These are phyloP conservation scores for Alternaria consortialis DNA, from an alignment of 2,329 filamentous ascomycete genomes.

Conservation along the genomic window DNA sequence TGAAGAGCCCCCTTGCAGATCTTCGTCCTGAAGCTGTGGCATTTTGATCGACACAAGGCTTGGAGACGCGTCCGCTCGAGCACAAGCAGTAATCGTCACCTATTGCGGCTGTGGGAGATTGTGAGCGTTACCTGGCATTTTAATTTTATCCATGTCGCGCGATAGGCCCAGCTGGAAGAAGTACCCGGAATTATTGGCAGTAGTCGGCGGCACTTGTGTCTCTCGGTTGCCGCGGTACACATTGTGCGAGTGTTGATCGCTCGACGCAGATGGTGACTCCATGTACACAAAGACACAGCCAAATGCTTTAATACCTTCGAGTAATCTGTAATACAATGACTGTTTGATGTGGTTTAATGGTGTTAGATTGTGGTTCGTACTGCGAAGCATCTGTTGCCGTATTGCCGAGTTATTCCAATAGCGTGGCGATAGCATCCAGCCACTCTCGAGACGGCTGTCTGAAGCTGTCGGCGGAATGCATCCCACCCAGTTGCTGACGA, in stretches of 20 bases:
- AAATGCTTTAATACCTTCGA: background rate
- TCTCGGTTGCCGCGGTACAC: background rate
- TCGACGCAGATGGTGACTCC: background rate
- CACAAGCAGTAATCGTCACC: slow-evolving; percentile 6
- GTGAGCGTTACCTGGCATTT: background rate
- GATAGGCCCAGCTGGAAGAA: background rate
- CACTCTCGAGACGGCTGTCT: background rate
- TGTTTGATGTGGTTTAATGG: slow-evolving; percentile 4
- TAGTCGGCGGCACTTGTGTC: background rate
- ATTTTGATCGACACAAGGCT: background rate
- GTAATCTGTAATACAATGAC: background rate
- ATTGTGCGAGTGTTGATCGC: background rate
- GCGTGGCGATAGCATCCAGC: background rate
- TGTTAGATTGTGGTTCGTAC: background rate
- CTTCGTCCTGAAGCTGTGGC: background rate
- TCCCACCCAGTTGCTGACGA: no score
- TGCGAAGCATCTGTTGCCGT: background rate
- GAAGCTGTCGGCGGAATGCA: no score
- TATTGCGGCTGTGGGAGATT: background rate
- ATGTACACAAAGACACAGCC: background rate
- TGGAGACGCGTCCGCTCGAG: slow-evolving; percentile 4
- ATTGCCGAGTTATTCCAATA: background rate
- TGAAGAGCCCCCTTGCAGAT: slow-evolving; percentile 6
- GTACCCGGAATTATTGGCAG: background rate
- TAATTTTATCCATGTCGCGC: background rate